Base-by-base conservation (phyloP, 306 rosid genomes). In the Cicer bijugum region DNA sequence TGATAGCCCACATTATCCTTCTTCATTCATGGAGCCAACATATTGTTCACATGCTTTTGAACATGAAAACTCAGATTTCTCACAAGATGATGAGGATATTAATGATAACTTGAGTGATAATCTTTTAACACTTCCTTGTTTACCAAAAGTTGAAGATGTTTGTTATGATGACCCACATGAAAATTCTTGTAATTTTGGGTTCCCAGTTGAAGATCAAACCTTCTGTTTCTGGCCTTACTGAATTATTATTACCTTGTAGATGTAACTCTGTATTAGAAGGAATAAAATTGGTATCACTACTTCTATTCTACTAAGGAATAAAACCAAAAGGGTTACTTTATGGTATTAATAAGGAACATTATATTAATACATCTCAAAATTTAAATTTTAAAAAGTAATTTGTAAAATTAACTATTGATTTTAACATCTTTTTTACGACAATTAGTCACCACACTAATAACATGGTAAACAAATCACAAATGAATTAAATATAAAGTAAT, bases 41-140 rank as follows among this genome's bases (percentile, higher is more conserved):
- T 85, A 85, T 75, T 90, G 90, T 12, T 87, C 90, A 1, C 94
- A 84, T 52, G 87, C 66, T 7, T 77, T 85, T 50, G 93, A 86
- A 65, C 86, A 81, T 12, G 97, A 88, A 17, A 84, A 84, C 33
- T 89, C 96, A 1, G 92, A 91, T 84, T 88, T 86, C 85, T 89
- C 95, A 48, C 96, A 84, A 23, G 93, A 86, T 67, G 91, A 92
- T 77, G 96, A 92, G 15, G 93, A 88, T 71, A 19, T 7, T 56
- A 68, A 48, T 28, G 50, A 45, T 69, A 69, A 85, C 69, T 76
- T 81, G 44, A 70, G 85, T 61, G 76, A 72, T 68, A 83, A 71
- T 47, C 79, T 86, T 39, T 80, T 88, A 72, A 85, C 82, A 3
- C 82, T 84, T 6, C 79, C 86, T 6, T 71, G 40, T 71, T 82